Evolutionary conservation across 2,329 filamentous ascomycete genomes (phyloP), one percentile per base, ranked within the genome.

Genomic region (Pestalotiopsis sp.): DNA sequence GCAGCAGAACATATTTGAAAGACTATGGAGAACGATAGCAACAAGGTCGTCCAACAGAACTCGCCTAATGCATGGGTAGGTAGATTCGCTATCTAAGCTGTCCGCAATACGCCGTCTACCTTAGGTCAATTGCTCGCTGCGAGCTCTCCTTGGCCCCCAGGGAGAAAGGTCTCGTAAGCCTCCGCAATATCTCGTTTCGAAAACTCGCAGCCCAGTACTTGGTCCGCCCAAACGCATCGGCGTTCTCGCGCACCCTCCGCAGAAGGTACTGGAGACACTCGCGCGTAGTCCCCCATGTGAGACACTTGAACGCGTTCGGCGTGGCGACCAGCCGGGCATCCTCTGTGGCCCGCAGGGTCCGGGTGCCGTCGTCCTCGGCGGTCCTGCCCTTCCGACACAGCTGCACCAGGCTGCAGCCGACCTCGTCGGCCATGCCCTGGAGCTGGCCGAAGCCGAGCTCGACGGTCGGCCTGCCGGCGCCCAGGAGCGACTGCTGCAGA

Each of bases 361-460:
- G n/a, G 4, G 39, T 27, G 1, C 13, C 17, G 20, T 52, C 31
- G 31, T 9, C 6, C 31, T 31, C 20, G 38, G 41, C 45, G 5
- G n/a, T 1, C 14, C 17, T 49, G 12, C 25, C 62, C 6, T 64
- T 41, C 13, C 13, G 23, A 11, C 20, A 27, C 23, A 27, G 17
- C 39, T 64, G 62, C 6, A 64, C 13, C 3, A 64, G 62, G 12
- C 38, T 23, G n/a, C 23, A 64, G 38, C 62, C 38, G 2, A 64
- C 13, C 62, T 64, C 62, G 20, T 64, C 62, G 23, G 62, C 62
- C 38, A 64, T 49, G 12, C 62, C 62, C 14, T 38, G 25, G 17
- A 64, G 38, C 20, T 64, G 62, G 23, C 62, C 62, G 17, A 36
- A 64, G 6, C n/a, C 62, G 23, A 64, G 41, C 41, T 45, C 41